Conservation (phyloP, 1,284 basidiomycete genomes). For the Pisolithus thermaeus region DNA sequence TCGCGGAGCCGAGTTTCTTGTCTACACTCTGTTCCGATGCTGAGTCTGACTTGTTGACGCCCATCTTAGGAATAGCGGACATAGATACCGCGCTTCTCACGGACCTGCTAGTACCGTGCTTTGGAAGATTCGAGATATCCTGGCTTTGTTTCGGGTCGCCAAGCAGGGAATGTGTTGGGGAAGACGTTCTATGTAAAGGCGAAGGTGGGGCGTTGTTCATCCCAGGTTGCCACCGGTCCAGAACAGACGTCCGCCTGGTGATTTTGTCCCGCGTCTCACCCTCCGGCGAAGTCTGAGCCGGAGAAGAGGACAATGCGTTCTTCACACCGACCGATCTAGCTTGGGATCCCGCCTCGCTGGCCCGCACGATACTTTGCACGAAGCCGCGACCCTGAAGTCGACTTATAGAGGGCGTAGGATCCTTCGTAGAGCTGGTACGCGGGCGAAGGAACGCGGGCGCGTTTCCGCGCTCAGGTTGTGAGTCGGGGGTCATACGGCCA, state of each 20-base stretch:
- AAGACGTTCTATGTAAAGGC: constrained; percentile 32
- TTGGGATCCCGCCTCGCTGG: constrained; percentile 38
- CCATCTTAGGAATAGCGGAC: constrained; percentile 25
- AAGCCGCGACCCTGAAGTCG: constrained; percentile 78
- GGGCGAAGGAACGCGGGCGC: constrained; percentile 59
- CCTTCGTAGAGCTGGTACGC: constrained; percentile 44
- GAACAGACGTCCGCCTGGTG: constrained; percentile 46
- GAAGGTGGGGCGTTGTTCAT: constrained; percentile 28
- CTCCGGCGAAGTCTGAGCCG: constrained; percentile 30
- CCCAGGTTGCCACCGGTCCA: constrained; percentile 61
- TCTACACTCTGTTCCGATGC: constrained; percentile 10
- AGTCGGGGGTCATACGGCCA: constrained; percentile 43
- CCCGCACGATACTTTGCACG: constrained; percentile 73
- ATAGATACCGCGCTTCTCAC: constrained; percentile 22
- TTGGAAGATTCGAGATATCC: constrained; percentile 16
- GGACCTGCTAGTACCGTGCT: constrained; percentile 28
- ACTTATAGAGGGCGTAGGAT: constrained; percentile 73
- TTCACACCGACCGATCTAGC: constrained; percentile 16
- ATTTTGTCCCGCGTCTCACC: constrained; percentile 26
- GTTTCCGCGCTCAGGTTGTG: constrained; percentile 25
- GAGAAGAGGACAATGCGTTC: constrained; percentile 24
- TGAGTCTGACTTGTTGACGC: constrained; percentile 18
- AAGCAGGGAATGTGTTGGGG: constrained; percentile 15
- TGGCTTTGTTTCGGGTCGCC: constrained; percentile 12
- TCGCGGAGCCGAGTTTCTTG: constrained; percentile 40